Percentiles rank a stretch among this genome's conserved stretches.
Conservation (phyloP, 371 early-diverging fungal genomes). For the Zychaea mexicana region DNA sequence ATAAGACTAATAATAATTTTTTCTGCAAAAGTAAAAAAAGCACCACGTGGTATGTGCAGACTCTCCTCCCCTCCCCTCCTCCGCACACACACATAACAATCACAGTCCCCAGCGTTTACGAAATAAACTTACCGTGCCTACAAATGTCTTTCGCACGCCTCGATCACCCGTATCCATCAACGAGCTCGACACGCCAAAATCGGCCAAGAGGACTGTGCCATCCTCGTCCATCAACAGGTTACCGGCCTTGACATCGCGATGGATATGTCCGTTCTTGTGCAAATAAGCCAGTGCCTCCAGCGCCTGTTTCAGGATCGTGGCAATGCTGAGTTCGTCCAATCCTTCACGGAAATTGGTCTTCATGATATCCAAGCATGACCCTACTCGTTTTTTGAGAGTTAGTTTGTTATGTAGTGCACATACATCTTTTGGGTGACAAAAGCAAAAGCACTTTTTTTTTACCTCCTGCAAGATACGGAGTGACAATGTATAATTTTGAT, state of each 20-base stretch:
- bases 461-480: constrained; percentile 82
- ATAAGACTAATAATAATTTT: not conserved
- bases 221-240: constrained; percentile 86
- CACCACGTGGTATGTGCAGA: not conserved
- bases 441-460: constrained; percentile 4
- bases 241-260: constrained; percentile 92
- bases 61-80: too few relatives aligned
- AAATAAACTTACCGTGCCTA: constrained; percentile 63
- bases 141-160: constrained; percentile 88
- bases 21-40: not conserved
- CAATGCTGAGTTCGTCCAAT: constrained; percentile 80
- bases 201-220: constrained; percentile 81
- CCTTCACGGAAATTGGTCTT: constrained; percentile 82
- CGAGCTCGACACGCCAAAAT: constrained; percentile 90
- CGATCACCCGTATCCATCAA: constrained; percentile 79
- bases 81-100: not conserved
- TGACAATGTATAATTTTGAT: constrained; percentile 83
- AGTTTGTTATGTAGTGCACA: not conserved
- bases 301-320: constrained; percentile 84
- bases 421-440: not conserved
- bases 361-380: constrained; percentile 90
- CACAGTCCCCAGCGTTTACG: too few relatives aligned
- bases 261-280: constrained; percentile 87
- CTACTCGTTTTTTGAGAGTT: too few relatives aligned
- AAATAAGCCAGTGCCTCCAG: constrained; percentile 85